Percentiles rank a stretch among this genome's conserved stretches.
Conservation (phyloP, 306 rosid species). For the Carpinus viminea region DNA sequence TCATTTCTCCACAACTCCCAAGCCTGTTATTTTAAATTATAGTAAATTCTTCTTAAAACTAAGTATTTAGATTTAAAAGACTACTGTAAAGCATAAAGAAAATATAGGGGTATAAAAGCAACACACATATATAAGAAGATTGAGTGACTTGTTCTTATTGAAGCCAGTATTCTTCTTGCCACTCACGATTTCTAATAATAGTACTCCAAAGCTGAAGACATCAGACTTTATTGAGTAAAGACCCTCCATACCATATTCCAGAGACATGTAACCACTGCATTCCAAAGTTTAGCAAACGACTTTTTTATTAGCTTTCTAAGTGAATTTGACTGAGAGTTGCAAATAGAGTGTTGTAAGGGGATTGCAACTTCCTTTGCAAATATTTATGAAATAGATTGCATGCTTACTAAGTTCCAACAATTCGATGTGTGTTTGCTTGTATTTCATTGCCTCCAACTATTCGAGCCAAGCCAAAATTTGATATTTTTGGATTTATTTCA, state of each 20-base stretch:
- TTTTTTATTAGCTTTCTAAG: neutral
- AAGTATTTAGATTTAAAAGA: too few relatives aligned
- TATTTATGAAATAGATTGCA: neutral
- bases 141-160: neutral
- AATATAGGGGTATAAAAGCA: neutral
- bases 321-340: neutral
- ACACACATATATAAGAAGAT: neutral
- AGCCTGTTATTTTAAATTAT: neutral
- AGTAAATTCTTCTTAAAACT: neutral
- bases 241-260: neutral
- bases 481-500: neutral
- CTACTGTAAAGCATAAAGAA: neutral
- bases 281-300: neutral
- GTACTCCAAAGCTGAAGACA: neutral
- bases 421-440: neutral
- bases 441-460: neutral
- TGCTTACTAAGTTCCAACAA: neutral
- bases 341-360: too few relatives aligned
- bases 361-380: neutral
- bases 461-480: neutral
- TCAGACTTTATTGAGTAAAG: neutral
- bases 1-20: neutral
- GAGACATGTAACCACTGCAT: neutral
- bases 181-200: neutral
- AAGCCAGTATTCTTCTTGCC: neutral